A percentile compares a stretch with the other conserved stretches of the same genome.
phyloP scores from a whole-genome alignment of 192 early-diverging fungal genomes.

The Coemansia sp. region DNA sequence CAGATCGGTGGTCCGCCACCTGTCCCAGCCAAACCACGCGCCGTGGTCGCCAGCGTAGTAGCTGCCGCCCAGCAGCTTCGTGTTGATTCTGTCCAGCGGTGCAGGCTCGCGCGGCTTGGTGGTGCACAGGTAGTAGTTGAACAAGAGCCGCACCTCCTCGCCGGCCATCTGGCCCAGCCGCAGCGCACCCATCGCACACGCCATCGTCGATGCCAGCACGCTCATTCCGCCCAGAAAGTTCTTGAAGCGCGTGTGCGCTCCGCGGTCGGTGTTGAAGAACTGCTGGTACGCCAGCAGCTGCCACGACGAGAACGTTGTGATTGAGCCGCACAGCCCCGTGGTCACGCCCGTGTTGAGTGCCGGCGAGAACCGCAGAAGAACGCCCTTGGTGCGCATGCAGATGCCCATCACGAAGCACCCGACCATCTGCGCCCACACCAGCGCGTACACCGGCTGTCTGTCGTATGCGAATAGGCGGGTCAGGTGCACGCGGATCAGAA shows the following conservation, averaged over 20 bases:
- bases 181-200: conserved; percentile 32
- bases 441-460: conserved; percentile 61
- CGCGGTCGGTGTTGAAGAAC: conserved; percentile 35
- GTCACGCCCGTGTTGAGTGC: conserved; percentile 60
- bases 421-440: conserved; percentile 67
- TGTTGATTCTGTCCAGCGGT: conserved; percentile 19
- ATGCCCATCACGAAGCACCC: conserved; percentile 62
- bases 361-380: conserved; percentile 40
- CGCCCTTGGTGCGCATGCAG: conserved; percentile 26
- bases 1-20: conserved; percentile 25
- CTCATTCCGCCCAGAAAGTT: conserved; percentile 51
- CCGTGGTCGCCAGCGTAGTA: conserved; percentile 7
- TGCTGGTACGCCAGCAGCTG: conserved; percentile 59
- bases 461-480: conserved; percentile 58
- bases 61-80: conserved; percentile 13
- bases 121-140: neutral
- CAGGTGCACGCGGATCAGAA: conserved; percentile 62
- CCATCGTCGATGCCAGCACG: conserved; percentile 34
- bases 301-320: conserved; percentile 84
- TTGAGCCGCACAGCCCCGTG: conserved; percentile 79
- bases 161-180: conserved; percentile 41
- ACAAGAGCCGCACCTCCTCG: conserved; percentile 20
- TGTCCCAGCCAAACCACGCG: conserved; percentile 38
- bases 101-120: neutral
- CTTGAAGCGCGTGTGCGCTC: conserved; percentile 28